phyloP scores from a whole-genome alignment of 164 flowering plant genomes.

The Nymphaea colorata region DNA sequence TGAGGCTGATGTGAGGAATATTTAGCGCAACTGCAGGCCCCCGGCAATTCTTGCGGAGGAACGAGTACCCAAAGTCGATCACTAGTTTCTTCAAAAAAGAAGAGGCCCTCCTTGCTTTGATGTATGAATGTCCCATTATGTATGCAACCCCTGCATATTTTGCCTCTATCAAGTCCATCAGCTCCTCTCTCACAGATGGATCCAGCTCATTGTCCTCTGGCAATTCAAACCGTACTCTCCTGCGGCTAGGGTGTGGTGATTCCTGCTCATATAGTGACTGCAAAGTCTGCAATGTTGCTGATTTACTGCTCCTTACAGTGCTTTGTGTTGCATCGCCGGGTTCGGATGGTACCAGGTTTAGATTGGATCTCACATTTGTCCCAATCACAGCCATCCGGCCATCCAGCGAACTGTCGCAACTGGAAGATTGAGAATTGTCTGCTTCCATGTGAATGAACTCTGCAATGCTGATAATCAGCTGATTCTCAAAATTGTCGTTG shows the following conservation, averaged over 20 bases:
- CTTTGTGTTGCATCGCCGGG: conserved; percentile 6
- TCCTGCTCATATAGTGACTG: conserved; percentile 23
- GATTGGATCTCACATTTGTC: conserved; percentile 12
- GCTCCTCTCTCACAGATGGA: conserved; percentile 26
- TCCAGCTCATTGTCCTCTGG: conserved; percentile 20
- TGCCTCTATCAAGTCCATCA: conserved; percentile 32
- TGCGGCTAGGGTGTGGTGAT: conserved; percentile 12
- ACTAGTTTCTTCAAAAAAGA: conserved; percentile 36
- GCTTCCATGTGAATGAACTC: conserved; percentile 93
- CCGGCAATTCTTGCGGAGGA: conserved; percentile 43
- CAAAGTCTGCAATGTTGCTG: conserved; percentile 24
- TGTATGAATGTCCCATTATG: conserved; percentile 43
- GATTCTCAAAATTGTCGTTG: conserved; percentile 69
- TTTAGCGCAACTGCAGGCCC: conserved; percentile 41
- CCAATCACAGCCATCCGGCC: conserved; percentile 45
- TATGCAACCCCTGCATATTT: conserved; percentile 41
- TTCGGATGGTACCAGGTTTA: conserved; percentile 19
- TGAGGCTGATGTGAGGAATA: conserved; percentile 44
- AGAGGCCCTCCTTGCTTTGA: conserved; percentile 33
- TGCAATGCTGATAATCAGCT: conserved; percentile 63
- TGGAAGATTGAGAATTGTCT: conserved; percentile 34
- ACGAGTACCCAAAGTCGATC: conserved; percentile 36
- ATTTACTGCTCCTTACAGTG: conserved; percentile 19
- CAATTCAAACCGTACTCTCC: conserved; percentile 30
- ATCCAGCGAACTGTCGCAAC: conserved; percentile 26